Evolutionary conservation across 2,329 filamentous ascomycete species (phyloP), one percentile per base, ranked within the genome.

Genomic region (Colletotrichum musae): DNA sequence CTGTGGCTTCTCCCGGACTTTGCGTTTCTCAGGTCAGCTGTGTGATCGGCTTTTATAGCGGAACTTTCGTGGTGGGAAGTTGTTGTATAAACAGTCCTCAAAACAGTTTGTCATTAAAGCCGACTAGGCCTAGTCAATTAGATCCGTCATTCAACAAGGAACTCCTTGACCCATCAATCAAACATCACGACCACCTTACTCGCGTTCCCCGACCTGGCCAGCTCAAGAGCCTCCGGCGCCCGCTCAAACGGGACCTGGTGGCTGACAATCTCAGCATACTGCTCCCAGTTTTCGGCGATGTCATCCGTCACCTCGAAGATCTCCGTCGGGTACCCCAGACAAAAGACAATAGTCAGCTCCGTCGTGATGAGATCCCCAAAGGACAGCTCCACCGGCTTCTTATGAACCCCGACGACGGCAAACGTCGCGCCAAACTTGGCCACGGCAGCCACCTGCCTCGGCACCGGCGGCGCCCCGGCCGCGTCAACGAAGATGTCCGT

Each of bases 271-370:
- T 61, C 56, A 6, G 48, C 57, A 12, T 60, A 66, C 6, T 60
- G 54, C 24, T 61, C 63, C 63, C 63, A 66, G 16, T 66, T 39
- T n/a, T 66, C 56, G 10, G 43, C 50, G 13, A 66, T 18, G 7
- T 66, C 63, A 39, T 60, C 63, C 13, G 63, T 60, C 1, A 66
- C 57, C 48, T 66, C 63, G 2, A 66, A 66, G 16, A 66, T 66
- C 48, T 61, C 63, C 18, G 39, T 60, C 3, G 63, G 63, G 28
- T 66, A 66, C 7, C 63, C 63, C 41, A 54, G 26, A n/a, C 62
- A 51, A 47, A 64, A 64, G 12, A 59, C 62, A 12, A 59, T 64
- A 21, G 10, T 64, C 18, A 59, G n/a, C 16, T 64, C 62, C 3
- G 54, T 59, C 9, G 26, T 32, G 24, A 64, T 51, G 12, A 64